Evolutionary conservation across 441 rosid species (phyloP).

Genomic region (Cnidoscolus chayamansa): DNA sequence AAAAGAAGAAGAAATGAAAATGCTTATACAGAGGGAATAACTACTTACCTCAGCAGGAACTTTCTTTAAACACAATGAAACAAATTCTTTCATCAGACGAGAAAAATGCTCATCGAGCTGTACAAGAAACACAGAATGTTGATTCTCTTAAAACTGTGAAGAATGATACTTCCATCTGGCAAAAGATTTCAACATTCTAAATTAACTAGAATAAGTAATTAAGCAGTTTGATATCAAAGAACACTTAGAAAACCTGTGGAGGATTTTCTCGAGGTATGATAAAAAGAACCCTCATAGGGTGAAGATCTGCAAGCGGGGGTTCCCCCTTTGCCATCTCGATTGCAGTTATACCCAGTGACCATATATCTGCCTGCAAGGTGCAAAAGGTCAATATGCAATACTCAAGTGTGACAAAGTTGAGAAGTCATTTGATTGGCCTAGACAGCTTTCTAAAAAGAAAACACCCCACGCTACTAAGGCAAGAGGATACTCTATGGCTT

Average conservation of each 20-base stretch:
- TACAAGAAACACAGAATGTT: conserved; percentile 26
- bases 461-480: too few species aligned
- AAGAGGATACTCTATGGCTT: too few species aligned
- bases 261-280: conserved; percentile 99
- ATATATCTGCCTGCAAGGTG: conserved; percentile 88
- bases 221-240: conserved; percentile 27
- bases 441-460: not conserved
- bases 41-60: conserved; percentile 75
- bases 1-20: conserved; percentile 4
- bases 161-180: conserved; percentile 4
- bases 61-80: conserved; percentile 88
- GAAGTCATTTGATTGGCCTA: conserved; percentile 3
- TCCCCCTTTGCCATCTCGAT: conserved; percentile 99
- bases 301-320: conserved; percentile 99
- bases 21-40: conserved; percentile 8
- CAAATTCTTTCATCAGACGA: conserved; percentile 95
- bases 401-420: conserved; percentile 13
- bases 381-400: conserved; percentile 22
- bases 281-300: conserved; percentile 99
- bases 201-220: conserved; percentile 21
- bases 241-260: conserved; percentile 73
- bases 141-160: conserved; percentile 23
- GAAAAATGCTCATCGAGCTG: conserved; percentile 99
- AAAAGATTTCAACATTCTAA: conserved; percentile 13
- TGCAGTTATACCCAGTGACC: conserved; percentile 97